Evolutionary conservation across 1,139 yeast species (phyloP), one percentile per base, ranked within the genome.

Genomic region (Saccharomyces hybrid): DNA sequence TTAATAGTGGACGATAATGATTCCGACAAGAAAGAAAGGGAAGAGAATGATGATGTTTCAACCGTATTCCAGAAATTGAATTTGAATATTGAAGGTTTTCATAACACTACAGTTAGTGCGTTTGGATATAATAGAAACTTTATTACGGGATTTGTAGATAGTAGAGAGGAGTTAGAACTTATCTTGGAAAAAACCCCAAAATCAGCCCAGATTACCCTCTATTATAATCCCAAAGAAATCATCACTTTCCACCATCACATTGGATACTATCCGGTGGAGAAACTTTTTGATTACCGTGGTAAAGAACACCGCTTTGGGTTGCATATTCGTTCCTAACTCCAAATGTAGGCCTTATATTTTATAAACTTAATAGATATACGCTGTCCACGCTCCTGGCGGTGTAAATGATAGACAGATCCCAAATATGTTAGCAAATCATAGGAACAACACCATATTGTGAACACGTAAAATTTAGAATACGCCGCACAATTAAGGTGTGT

Each of bases 1-100:
- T 51, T 71, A 2, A 71, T 38, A 8, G 47, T 66, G 2, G 64
- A 73, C 64, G 74, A 76, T 52, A 80, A 76, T 42, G 78, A 77
- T 34, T 77, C 75, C 27, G 78, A 73, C 11, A 74, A 68, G 16
- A 75, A 71, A 25, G 59, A 54, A 7, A 53, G 52, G 20, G 53
- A 47, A 25, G 53, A n/a, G 16, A 32, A 14, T 14, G 16, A 38
- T 9, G 5, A 38, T 9, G 9, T 38, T 20, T 20, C 25, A 16
- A 25, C 5, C 26, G 20, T 9, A 13, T 9, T 38, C 25, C 44
- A 6, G 11, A 20, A 38, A 20, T 23, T 38, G 20, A 16, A 14
- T 20, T 38, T 38, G 25, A 20, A 38, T 38, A 20, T 4, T 11
- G 44, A 38, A 9, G 25, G 7, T 11, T 38, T 38, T 7, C 44